phyloP scores from a whole-genome alignment of 1,284 basidiomycete genomes.

The Apiotrichum domesticum region DNA sequence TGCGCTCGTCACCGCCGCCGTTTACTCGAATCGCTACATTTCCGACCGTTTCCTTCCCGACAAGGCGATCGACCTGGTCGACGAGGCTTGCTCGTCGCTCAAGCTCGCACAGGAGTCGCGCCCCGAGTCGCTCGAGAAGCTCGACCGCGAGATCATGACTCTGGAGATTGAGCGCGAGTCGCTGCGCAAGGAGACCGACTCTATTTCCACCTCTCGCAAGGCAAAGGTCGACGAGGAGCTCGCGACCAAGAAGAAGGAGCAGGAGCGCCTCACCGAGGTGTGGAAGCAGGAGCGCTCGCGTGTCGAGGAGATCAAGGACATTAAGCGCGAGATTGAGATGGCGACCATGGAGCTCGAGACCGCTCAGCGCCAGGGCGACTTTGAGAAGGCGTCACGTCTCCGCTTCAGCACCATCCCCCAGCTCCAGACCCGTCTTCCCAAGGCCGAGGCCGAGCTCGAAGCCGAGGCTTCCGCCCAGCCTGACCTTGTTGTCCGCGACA shows the following conservation, averaged over 20 bases:
- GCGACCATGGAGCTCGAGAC: slow-evolving; percentile 81
- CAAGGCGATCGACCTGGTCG: slow-evolving; percentile 77
- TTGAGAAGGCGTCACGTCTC: slow-evolving; percentile 71
- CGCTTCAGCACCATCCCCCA: slow-evolving; percentile 80
- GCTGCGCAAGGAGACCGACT: slow-evolving; percentile 79
- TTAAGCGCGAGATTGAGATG: slow-evolving; percentile 71
- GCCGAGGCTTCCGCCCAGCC: slow-evolving; percentile 49
- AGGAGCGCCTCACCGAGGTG: slow-evolving; percentile 57
- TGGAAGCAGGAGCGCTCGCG: slow-evolving; percentile 75
- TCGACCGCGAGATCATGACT: slow-evolving; percentile 78
- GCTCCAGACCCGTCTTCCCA: slow-evolving; percentile 66
- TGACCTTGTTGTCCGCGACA: slow-evolving; percentile 66
- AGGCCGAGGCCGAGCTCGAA: slow-evolving; percentile 54
- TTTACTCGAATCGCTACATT: slow-evolving; percentile 75
- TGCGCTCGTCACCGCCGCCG: slow-evolving; percentile 77
- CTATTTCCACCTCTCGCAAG: slow-evolving; percentile 68
- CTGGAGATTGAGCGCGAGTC: slow-evolving; percentile 86
- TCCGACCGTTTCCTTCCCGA: slow-evolving; percentile 77
- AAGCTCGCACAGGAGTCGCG: slow-evolving; percentile 85
- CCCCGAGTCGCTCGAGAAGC: slow-evolving; percentile 73
- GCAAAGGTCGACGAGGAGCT: slow-evolving; percentile 57
- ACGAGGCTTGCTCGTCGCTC: slow-evolving; percentile 82
- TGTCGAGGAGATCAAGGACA: slow-evolving; percentile 67
- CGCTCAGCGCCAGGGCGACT: slow-evolving; percentile 77
- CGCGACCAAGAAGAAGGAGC: slow-evolving; percentile 60